Evolutionary conservation across 2,329 filamentous ascomycete species (phyloP).

Genomic region (Aspergillus udagawae): DNA sequence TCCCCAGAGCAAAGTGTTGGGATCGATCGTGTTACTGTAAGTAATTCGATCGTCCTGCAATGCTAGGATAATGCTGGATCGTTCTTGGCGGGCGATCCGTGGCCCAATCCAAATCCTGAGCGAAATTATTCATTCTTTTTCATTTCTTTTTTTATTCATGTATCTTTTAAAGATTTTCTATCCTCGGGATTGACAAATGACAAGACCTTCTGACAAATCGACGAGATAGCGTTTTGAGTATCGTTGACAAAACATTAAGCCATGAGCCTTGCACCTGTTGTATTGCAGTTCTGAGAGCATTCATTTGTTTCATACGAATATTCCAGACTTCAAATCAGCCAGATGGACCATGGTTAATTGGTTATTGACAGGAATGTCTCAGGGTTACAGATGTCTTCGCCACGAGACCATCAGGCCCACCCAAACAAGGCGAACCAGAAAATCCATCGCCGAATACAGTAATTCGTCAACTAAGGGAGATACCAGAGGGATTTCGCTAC

Average conservation of each 20-base stretch:
- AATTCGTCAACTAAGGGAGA: background rate
- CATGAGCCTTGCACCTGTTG: too few species aligned
- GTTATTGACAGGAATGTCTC: background rate
- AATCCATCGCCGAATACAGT: background rate
- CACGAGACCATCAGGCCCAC: background rate
- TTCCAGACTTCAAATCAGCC: background rate
- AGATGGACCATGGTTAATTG: background rate
- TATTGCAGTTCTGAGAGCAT: background rate
- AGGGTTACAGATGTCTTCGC: background rate
- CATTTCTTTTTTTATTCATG: background rate
- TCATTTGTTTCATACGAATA: background rate
- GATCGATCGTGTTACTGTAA: constrained; percentile 21
- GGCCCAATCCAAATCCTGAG: background rate
- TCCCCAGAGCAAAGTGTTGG: constrained; percentile 12
- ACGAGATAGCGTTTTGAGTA: too few species aligned
- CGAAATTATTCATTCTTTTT: background rate
- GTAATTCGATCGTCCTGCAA: constrained; percentile 21
- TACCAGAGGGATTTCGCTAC: too few species aligned
- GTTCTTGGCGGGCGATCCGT: constrained; percentile 6
- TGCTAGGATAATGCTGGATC: constrained; percentile 21
- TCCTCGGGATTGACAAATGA: background rate
- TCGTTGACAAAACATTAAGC: too few species aligned
- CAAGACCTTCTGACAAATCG: background rate
- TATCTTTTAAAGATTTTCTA: background rate
- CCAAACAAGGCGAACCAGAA: background rate